A percentile compares a stretch with the other conserved stretches of the same genome.
Conservation (phyloP, 257 asterid species). For the Petrea volubilis region DNA sequence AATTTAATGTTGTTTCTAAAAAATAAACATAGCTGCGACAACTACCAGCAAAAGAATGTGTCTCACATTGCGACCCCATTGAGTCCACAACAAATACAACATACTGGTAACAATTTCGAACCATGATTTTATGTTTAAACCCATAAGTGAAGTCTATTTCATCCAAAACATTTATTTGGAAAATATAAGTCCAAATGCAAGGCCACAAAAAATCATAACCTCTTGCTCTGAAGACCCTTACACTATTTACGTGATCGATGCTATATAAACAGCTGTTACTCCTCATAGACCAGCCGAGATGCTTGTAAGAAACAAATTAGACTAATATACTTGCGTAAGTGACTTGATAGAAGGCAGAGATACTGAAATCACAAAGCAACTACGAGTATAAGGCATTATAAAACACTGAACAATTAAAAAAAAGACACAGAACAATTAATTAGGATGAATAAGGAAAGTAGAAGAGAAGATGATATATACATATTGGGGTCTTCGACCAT, state of each 20-base stretch:
- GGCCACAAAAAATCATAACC: neutral
- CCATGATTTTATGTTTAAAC: neutral
- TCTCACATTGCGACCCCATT: neutral
- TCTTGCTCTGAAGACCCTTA: neutral
- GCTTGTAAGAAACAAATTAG: neutral
- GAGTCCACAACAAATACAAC: neutral
- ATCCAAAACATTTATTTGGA: neutral
- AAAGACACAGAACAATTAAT: neutral
- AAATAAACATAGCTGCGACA: too few species aligned
- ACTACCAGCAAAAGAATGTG: neutral
- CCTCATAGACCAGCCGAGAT: neutral
- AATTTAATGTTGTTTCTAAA: neutral
- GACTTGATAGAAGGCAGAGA: neutral
- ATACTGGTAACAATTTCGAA: neutral
- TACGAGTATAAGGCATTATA: neutral
- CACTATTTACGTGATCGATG: neutral
- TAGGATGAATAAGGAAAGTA: neutral
- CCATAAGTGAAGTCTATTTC: slow-evolving; percentile 11
- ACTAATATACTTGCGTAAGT: neutral
- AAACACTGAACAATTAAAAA: too few species aligned
- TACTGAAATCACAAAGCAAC: slow-evolving; percentile 1
- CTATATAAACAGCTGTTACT: neutral
- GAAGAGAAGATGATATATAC: slow-evolving; percentile 58
- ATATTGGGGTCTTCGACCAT: slow-evolving; percentile 97
- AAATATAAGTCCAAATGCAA: neutral